phyloP scores from a whole-genome alignment of 2,329 filamentous ascomycete genomes.

The Xylariaceae sp. region DNA sequence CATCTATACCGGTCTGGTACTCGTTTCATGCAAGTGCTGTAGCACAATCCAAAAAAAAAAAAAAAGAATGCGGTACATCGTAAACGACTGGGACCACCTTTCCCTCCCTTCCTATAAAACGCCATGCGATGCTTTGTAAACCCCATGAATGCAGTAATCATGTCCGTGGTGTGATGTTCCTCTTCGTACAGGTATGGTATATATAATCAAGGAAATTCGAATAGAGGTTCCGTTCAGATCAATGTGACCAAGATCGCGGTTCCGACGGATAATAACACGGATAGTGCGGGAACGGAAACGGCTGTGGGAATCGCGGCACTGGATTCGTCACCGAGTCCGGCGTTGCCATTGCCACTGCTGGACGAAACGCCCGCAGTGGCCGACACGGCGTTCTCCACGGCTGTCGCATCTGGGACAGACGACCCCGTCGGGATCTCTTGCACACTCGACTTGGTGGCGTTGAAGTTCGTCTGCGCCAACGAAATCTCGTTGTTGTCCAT shows the following conservation, averaged over 20 bases:
- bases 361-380: constrained; percentile 41
- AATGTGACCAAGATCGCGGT: constrained; percentile 11
- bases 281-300: constrained; percentile 6
- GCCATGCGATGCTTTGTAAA: constrained; percentile 11
- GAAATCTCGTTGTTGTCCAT: constrained; percentile 68
- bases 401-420: constrained; percentile 50
- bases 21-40: no score
- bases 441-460: constrained; percentile 46
- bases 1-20: no score
- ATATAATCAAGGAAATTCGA: no score
- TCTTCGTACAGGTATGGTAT: no score
- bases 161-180: no score
- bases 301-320: constrained; percentile 5
- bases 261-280: constrained; percentile 11
- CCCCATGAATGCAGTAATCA: constrained; percentile 3
- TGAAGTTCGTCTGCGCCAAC: constrained; percentile 63
- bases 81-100: no score
- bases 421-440: constrained; percentile 50
- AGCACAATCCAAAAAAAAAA: no score
- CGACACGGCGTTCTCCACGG: constrained; percentile 42
- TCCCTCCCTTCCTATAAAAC: constrained; percentile 1
- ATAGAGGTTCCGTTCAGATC: constrained; percentile 5
- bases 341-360: constrained; percentile 15
- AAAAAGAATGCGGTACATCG: no score
- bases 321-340: constrained; percentile 6